A percentile compares a stretch with the other conserved stretches of the same genome.
These are phyloP conservation scores for Talaromyces sp. DNA, from an alignment of 2,329 filamentous ascomycete genomes.

Conservation along the genomic window DNA sequence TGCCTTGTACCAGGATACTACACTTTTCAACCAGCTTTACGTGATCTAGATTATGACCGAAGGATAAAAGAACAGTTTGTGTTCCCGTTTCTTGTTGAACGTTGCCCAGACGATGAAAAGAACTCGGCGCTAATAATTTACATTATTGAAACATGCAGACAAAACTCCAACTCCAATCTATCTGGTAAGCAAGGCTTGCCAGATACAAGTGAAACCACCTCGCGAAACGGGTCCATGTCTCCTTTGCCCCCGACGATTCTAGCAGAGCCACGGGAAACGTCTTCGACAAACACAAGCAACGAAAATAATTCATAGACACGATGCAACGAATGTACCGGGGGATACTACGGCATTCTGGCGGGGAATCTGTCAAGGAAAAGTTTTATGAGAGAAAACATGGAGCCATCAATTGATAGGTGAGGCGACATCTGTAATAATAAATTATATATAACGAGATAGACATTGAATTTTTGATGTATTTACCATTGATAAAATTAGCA, in stretches of 20 bases:
- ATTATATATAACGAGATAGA: no score
- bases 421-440: no score
- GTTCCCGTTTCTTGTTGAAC: neutral
- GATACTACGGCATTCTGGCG: neutral
- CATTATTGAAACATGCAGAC: neutral
- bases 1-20: constrained; percentile 34
- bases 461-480: no score
- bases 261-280: neutral
- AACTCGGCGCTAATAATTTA: neutral
- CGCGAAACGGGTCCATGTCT: neutral
- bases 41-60: constrained; percentile 31
- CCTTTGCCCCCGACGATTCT: neutral
- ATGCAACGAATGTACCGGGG: neutral
- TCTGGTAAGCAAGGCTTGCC: neutral
- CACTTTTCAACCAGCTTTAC: constrained; percentile 39
- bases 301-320: neutral
- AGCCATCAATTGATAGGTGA: no score
- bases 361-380: neutral
- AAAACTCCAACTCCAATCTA: neutral
- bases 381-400: no score
- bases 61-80: constrained; percentile 13
- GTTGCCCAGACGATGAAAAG: neutral
- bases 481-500: no score
- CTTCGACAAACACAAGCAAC: neutral
- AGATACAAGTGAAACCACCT: neutral